A percentile compares a stretch with the other conserved stretches of the same genome.
Evolutionary conservation across 139 green algal genomes (phyloP).

Genomic region (Volvox reticuliferus): DNA sequence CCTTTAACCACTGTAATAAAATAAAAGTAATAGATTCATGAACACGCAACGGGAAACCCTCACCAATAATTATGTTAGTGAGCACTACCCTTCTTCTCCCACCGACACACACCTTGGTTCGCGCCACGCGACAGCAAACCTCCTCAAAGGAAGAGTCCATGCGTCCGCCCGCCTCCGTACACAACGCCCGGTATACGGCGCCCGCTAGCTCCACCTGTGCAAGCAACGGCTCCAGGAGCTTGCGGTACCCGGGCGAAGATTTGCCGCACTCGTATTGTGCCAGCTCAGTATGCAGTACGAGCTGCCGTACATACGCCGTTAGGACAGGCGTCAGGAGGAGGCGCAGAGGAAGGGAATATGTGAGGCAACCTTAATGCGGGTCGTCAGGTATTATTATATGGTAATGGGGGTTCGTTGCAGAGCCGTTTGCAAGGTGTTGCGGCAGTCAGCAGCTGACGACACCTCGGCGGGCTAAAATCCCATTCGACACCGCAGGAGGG

Average conservation of each 20-base stretch:
- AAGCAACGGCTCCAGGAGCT: slow-evolving; percentile 56
- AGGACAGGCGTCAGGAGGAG: neutral
- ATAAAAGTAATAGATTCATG: too few species aligned
- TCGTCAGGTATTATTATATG: too few species aligned
- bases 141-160: slow-evolving; percentile 69
- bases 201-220: slow-evolving; percentile 66
- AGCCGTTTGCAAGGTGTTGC: neutral
- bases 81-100: too few species aligned
- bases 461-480: neutral
- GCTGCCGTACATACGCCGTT: slow-evolving; percentile 2
- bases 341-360: neutral
- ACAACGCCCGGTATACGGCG: slow-evolving; percentile 65
- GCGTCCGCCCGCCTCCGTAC: slow-evolving; percentile 59
- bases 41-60: too few species aligned
- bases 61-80: too few species aligned
- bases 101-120: slow-evolving; percentile 65
- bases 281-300: slow-evolving; percentile 55
- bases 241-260: slow-evolving; percentile 66
- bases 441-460: neutral
- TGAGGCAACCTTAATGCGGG: neutral
- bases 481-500: too few species aligned
- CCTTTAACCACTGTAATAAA: too few species aligned
- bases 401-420: too few species aligned
- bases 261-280: slow-evolving; percentile 61
- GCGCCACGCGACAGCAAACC: slow-evolving; percentile 76